These are phyloP conservation scores for Alternaria arbusti DNA, from an alignment of 2,329 filamentous ascomycete genomes.

Conservation along the genomic window DNA sequence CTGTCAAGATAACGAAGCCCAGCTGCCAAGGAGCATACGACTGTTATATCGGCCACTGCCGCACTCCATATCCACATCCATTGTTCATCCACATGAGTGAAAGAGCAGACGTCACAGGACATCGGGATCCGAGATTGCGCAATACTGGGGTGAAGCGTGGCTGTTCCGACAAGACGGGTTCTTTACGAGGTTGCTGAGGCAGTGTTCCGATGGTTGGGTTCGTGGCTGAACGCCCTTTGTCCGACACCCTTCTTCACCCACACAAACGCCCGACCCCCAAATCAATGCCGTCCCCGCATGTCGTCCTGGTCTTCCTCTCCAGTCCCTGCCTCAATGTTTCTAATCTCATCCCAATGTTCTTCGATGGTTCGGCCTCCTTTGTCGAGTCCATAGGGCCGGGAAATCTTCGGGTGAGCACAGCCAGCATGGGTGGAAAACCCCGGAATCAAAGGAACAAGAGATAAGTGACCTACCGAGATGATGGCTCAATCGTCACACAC, in stretches of 20 bases:
- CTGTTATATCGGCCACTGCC: not conserved
- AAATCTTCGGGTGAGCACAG: not conserved
- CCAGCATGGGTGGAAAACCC: not conserved
- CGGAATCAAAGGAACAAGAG: constrained; percentile 16
- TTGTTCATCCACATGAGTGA: not conserved
- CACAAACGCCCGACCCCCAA: not conserved
- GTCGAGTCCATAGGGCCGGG: not conserved
- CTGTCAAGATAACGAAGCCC: not conserved
- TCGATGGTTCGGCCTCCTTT: not conserved
- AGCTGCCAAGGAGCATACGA: not conserved
- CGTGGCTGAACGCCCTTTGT: constrained; percentile 13
- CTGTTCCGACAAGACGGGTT: constrained; percentile 16
- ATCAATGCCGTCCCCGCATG: not conserved
- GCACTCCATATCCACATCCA: not conserved
- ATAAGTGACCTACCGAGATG: constrained; percentile 34
- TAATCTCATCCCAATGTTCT: not conserved
- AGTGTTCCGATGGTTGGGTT: constrained; percentile 13
- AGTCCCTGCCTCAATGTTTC: not conserved
- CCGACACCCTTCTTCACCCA: constrained; percentile 3
- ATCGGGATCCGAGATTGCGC: constrained; percentile 12
- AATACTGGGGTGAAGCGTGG: constrained; percentile 13
- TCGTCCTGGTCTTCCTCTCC: not conserved
- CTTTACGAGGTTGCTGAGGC: constrained; percentile 13
- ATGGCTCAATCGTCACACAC: constrained; percentile 27
- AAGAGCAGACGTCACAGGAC: constrained; percentile 4